These are phyloP conservation scores for Hericium coralloides DNA, from an alignment of 768 basidiomycete species.

Conservation along the genomic window DNA sequence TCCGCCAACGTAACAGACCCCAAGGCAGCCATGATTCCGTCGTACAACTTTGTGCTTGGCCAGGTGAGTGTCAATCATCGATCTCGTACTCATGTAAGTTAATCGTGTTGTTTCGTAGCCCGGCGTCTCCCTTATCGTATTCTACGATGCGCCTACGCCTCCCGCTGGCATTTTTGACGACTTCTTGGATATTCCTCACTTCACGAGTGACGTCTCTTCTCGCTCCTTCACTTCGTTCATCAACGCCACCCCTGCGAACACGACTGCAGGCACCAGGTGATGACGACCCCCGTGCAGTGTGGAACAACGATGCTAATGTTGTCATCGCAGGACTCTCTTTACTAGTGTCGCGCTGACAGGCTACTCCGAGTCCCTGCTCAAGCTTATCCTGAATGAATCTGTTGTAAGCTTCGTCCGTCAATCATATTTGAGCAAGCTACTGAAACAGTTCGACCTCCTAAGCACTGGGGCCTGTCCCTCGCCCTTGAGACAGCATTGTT, in stretches of 20 bases:
- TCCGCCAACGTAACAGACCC: conserved; percentile 1
- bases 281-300: neutral
- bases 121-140: conserved; percentile 4
- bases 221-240: conserved; percentile 3
- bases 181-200: conserved; percentile 4
- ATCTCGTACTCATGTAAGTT: neutral
- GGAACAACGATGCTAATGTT: neutral
- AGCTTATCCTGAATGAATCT: neutral
- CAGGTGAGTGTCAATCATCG: neutral
- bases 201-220: neutral
- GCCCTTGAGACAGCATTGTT: neutral
- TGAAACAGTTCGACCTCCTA: neutral
- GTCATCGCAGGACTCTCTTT: neutral
- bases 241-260: neutral
- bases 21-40: conserved; percentile 4
- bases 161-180: conserved; percentile 15
- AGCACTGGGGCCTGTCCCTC: neutral
- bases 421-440: neutral
- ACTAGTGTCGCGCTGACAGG: neutral
- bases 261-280: neutral
- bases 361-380: neutral
- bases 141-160: conserved; percentile 15
- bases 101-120: neutral
- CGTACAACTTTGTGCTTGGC: neutral
- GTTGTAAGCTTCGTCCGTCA: neutral